Base-by-base conservation (phyloP, 2,329 filamentous ascomycete genomes). In the Paraconiothyrium brasiliense region DNA sequence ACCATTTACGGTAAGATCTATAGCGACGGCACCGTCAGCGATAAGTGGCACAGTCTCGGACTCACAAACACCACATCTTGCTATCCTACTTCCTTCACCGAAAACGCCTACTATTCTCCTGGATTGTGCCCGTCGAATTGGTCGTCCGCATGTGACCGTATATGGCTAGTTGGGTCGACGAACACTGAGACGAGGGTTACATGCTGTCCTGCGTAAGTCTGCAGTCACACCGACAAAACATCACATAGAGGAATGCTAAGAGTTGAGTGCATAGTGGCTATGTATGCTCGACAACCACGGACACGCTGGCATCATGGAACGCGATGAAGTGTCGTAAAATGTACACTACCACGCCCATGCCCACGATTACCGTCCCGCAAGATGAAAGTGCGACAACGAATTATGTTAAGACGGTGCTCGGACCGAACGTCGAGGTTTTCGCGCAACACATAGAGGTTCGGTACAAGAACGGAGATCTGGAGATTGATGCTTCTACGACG, bases 1-100 rank as follows among this genome's bases (percentile, higher is more conserved):
- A 44, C 35, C 5, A 54, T 54, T 1, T 54, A 54, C n/a, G 51
- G 51, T 4, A 44, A 54, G 24, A 44, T 54, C 13, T 54, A 44
- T 16, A 44, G 37, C 14, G 7, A 8, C 1, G 39, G 37, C 4
- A 54, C 22, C 9, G 14, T 44, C 6, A 10, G 22, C 37, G 37
- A 44, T 9, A 54, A 43, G 14, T 54, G 22, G 14, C 39, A 43
- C 27, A 43, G 37, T 11, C 37, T 54, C 1, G 51, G 51, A 4
- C 51, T 32, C 6, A 44, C 51, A n/a, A 37, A 54, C 11, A 43
- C 13, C 9, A 30, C 6, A 32, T 44, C 22, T 1, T 54, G 51
- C 51, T 54, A 54, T 13, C 51, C 51, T 7, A 8, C 22, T 9
- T 9, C 10, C 22, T 54, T 54, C 51, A 44, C 35, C 1, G 22